Evolutionary conservation across 164 flowering plant species (phyloP), one percentile per base, ranked within the genome.

Genomic region (Amborella trichopoda): DNA sequence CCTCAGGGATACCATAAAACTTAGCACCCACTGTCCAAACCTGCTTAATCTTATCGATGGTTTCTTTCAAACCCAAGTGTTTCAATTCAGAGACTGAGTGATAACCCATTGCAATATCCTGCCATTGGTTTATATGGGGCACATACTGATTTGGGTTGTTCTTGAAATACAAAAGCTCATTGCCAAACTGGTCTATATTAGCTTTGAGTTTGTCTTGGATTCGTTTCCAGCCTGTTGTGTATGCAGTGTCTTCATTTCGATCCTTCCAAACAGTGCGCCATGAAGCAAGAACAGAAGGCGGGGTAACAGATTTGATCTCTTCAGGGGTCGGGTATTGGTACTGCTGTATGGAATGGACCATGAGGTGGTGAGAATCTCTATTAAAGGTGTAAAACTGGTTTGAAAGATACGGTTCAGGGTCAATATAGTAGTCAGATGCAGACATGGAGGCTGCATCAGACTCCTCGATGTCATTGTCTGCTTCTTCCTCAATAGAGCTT

Each of bases 261-360:
- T 83, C 94, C 68, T 78, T 80, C 94, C 94, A 83, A 11, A 83
- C 89, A 40, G 72, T 45, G 16, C 89, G 76, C 89, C 94, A 83
- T 53, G 80, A 74, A 26, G 66, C 51, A 43, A 83, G 75, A 26
- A 37, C 41, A 8, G 41, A 37, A 8, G 41, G 19, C 10, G 41
- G 41, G 6, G 41, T 37, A 18, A 14, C 41, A 18, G 3, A 18
- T 21, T n/a, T 37, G 41, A 37, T 5, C 41, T 37, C 41, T 8
- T 37, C 41, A 8, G n/a, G 41, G 19, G 41, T n/a, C 6, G 41
- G 41, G n/a, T 37, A 37, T 10, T 21, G 41, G 19, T 18, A 37
- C 41, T 37, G 13, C 41, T n/a, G n/a, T 3, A 37, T 37, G 41
- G 19, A 37, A 21, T 21, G 41, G n/a, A 21, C 10, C 41, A 37